These are phyloP conservation scores for Tillandsia fasciculata DNA, from an alignment of 176 grass and related monocot genomes.

Conservation along the genomic window DNA sequence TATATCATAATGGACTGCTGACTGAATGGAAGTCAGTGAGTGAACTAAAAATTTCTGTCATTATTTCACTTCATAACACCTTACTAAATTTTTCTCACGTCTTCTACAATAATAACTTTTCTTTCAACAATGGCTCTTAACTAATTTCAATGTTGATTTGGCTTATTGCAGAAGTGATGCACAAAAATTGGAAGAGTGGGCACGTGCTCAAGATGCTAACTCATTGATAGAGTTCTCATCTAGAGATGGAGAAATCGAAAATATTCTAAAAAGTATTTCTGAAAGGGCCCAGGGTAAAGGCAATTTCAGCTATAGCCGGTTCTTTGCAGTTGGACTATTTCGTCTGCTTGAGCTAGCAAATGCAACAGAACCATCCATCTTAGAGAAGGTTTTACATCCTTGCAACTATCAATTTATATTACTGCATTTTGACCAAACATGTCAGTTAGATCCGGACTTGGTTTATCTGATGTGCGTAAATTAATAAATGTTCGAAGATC, in stretches of 20 bases:
- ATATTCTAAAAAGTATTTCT: constrained; percentile 73
- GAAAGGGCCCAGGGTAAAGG: constrained; percentile 76
- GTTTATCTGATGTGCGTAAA: no score
- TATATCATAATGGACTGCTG: no score
- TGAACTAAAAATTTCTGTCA: background rate
- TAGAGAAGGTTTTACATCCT: constrained; percentile 65
- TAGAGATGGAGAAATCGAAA: constrained; percentile 83
- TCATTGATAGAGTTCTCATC: constrained; percentile 71
- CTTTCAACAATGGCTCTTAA: constrained; percentile 6
- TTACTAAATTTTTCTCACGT: background rate
- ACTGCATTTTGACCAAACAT: background rate
- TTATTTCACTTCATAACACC: background rate
- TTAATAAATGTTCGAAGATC: no score
- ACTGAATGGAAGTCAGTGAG: background rate
- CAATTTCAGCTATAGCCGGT: constrained; percentile 94
- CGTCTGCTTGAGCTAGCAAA: constrained; percentile 91
- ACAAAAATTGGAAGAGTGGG: constrained; percentile 89
- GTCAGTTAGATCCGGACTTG: background rate
- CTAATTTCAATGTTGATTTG: background rate
- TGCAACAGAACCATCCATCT: constrained; percentile 79
- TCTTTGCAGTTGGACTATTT: constrained; percentile 94
- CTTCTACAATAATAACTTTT: background rate
- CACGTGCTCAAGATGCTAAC: constrained; percentile 55
- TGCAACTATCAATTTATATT: constrained; percentile 20
- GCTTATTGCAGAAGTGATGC: constrained; percentile 24